Conservation (phyloP, 495 filamentous ascomycete genomes). For the Venustampulla echinocandica region DNA sequence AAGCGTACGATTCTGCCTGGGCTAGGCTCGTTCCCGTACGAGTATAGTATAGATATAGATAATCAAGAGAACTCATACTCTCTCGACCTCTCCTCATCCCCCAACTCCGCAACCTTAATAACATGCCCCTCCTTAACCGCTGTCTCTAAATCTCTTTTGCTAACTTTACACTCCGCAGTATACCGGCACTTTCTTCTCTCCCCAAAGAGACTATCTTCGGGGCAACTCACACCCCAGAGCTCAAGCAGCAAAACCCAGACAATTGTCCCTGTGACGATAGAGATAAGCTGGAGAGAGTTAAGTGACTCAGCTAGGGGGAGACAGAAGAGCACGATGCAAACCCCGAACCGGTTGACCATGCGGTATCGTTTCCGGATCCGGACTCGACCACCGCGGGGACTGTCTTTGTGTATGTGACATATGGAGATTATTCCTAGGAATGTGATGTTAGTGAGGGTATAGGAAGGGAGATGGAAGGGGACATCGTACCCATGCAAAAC, state of each 20-base stretch:
- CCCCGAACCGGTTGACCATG: slow-evolving; percentile 35
- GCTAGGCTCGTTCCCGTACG: too few relatives aligned
- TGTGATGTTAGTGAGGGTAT: too few relatives aligned
- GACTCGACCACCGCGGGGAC: slow-evolving; percentile 23
- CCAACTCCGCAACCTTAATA: slow-evolving; percentile 14
- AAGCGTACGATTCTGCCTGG: too few relatives aligned
- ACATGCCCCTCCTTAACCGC: slow-evolving; percentile 15
- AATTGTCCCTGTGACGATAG: slow-evolving; percentile 38
- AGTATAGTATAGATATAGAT: too few relatives aligned
- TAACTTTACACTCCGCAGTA: slow-evolving; percentile 21
- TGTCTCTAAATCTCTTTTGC: slow-evolving; percentile 19
- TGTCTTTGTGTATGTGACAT: slow-evolving; percentile 34
- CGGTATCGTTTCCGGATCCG: slow-evolving; percentile 39
- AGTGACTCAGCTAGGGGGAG: slow-evolving; percentile 38
- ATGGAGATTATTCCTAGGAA: slow-evolving; percentile 36
- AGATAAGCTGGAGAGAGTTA: slow-evolving; percentile 40
- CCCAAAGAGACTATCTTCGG: slow-evolving; percentile 29
- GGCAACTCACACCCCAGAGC: slow-evolving; percentile 39
- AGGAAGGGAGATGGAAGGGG: too few relatives aligned
- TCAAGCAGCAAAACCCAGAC: slow-evolving; percentile 40
- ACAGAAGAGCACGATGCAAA: slow-evolving; percentile 38
- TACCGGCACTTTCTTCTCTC: slow-evolving; percentile 18
- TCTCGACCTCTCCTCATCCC: slow-evolving; percentile 13
- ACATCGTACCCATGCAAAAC: slow-evolving; percentile 43
- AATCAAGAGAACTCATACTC: slow-evolving; percentile 15